Evolutionary conservation across 2,329 filamentous ascomycete species (phyloP), one percentile per base, ranked within the genome.

Genomic region (Aspergillus aculeatinus): DNA sequence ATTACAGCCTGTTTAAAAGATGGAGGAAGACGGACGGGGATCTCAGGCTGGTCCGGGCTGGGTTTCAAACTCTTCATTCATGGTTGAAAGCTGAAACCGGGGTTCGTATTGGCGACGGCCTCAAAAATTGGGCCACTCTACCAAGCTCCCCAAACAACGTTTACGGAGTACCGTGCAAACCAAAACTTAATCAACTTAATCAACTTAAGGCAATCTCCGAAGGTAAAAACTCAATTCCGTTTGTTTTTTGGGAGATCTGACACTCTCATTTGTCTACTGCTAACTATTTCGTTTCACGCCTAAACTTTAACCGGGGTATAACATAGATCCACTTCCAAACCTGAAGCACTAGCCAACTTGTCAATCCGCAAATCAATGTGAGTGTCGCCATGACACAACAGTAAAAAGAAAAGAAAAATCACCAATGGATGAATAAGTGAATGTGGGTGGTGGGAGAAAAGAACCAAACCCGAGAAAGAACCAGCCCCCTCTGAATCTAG

Each of bases 281-380:
- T 47, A 35, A 55, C 53, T 55, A 35, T 55, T 27, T 44, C 48
- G 53, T 55, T 48, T 29, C 53, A 55, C 16, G 39, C 53, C 42
- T 21, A 35, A 48, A 55, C 44, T n/a, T 55, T 55, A 48, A 23
- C 27, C 27, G 31, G 53, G 53, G 53, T 55, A 55, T 48, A 55
- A n/a, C 53, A 48, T 55, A 21, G 23, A 44, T 19, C n/a, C 21
- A 44, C 39, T 44, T 4, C 39, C 39, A 44, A 44, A 44, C 16
- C 39, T 19, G 39, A 44, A 44, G 39, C 39, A 44, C 39, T 44
- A 19, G 39, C 14, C 39, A 19, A 44, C 39, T 44, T 19, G 14
- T 35, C 33, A 12, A 35, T 12, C 33, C 33, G 11, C 11, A 16
- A 35, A 35, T 12, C 33, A 35, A 35, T 16, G 11, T 35, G 33